These are phyloP conservation scores for Ophiostoma piceae DNA, from an alignment of 2,329 filamentous ascomycete species.

Conservation along the genomic window DNA sequence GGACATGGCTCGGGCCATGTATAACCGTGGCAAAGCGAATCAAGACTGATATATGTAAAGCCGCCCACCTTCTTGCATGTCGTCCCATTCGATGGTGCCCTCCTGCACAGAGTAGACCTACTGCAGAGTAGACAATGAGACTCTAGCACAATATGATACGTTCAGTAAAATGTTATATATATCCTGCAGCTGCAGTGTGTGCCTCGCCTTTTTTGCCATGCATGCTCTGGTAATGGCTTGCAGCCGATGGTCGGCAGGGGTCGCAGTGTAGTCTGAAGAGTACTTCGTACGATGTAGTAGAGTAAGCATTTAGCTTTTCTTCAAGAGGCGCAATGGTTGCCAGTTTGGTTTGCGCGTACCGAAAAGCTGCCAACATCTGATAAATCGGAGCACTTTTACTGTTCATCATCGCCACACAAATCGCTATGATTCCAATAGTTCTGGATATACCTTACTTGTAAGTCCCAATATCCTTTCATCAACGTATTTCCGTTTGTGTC, in stretches of 20 bases:
- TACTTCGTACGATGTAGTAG: no score
- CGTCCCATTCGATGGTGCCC: constrained; percentile 6
- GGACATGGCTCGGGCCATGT: constrained; percentile 14
- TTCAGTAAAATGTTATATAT: neutral
- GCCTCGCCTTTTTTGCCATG: neutral
- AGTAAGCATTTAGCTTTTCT: no score
- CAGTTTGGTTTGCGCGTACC: neutral
- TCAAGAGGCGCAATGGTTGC: no score
- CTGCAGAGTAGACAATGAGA: no score
- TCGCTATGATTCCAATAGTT: neutral
- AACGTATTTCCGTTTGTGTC: neutral
- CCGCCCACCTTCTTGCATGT: constrained; percentile 7
- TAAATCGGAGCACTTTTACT: neutral
- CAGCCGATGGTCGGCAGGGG: constrained; percentile 15
- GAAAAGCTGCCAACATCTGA: neutral
- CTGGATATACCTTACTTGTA: neutral
- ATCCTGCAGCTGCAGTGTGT: neutral
- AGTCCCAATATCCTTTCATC: neutral
- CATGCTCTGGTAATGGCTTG: constrained; percentile 1
- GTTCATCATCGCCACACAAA: neutral
- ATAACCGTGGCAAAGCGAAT: constrained; percentile 14
- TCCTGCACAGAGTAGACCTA: neutral
- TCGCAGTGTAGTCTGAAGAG: neutral
- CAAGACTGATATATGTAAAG: constrained; percentile 4
- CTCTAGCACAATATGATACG: no score